Base-by-base conservation (phyloP, 2,329 filamentous ascomycete species). In the Beauveria australis region DNA sequence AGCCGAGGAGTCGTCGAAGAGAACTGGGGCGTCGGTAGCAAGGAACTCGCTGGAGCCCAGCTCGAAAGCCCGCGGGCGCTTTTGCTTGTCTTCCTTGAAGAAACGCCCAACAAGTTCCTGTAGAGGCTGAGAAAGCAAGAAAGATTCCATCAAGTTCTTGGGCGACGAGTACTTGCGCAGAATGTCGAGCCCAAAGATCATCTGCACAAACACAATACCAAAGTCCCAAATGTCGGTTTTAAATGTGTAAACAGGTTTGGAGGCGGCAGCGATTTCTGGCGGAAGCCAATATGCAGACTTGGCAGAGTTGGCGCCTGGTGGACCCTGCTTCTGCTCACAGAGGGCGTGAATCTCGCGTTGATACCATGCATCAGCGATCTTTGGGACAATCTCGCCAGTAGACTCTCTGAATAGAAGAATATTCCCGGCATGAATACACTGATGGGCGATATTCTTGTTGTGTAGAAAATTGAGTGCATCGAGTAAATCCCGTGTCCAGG, bases 211-310 rank as follows among this genome's bases (percentile, higher is more conserved):
- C 5, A 97, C 83, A 33, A 97, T 85, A 5, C 94, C 94, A 67
- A 99, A 86, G 66, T 97, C 90, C 94, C 94, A 99, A 9, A 97
- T 84, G 71, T 97, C 94, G 0, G 91, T 91, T 72, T 96, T 96
- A 67, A 83, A 82, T 1, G 82, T 86, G 75, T 88, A 79, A 72
- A 88, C 78, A 33, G 81, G 81, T 30, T 82, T 87, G 62, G 81
- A 83, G 1, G 79, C 81, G 52, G 77, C 81, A 33, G 83, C 82
- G 55, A 92, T 81, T 73, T 96, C 92, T 1, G 92, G 89, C 1
- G 92, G 86, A 7, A 89, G 74, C 92, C 92, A 96, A 65, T 91
- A 91, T 1, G 88, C 86, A 18, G 91, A 92, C 66, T 87, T 88
- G 18, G 88, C 84, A 26, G 85, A 81, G 52, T 81, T 78, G 22